phyloP scores from a whole-genome alignment of 768 basidiomycete genomes.

The Thelephora ganbajun region DNA sequence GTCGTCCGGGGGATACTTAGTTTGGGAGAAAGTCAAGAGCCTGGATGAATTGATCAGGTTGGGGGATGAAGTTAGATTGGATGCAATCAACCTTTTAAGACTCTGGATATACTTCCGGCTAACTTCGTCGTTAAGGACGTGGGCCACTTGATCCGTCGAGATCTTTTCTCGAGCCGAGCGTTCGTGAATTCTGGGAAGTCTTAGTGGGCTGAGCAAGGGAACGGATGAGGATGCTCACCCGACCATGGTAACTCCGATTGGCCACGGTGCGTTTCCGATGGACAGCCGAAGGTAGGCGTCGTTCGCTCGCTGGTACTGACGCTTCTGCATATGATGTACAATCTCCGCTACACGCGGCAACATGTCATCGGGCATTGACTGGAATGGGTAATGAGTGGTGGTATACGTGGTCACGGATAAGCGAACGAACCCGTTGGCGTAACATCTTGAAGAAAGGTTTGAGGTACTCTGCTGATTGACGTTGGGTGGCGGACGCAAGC shows the following conservation, averaged over 20 bases:
- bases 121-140: constrained; percentile 98
- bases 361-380: constrained; percentile 78
- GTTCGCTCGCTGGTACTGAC: constrained; percentile 91
- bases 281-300: constrained; percentile 94
- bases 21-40: constrained; percentile 89
- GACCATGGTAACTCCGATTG: constrained; percentile 99
- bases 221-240: constrained; percentile 42
- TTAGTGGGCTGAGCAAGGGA: neutral
- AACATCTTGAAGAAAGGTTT: constrained; percentile 92
- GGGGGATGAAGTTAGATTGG: neutral
- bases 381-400: neutral
- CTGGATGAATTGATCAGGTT: constrained; percentile 25
- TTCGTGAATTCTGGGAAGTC: constrained; percentile 70
- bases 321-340: constrained; percentile 90
- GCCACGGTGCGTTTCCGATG: constrained; percentile 99
- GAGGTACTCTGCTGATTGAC: constrained; percentile 90
- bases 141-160: constrained; percentile 91
- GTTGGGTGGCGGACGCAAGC: constrained; percentile 87
- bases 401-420: neutral
- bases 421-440: constrained; percentile 66
- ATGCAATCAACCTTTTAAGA: constrained; percentile 60
- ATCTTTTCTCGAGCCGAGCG: constrained; percentile 98
- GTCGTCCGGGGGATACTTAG: constrained; percentile 89
- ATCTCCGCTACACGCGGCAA: constrained; percentile 83
- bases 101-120: constrained; percentile 98